phyloP scores from a whole-genome alignment of 176 grass and related monocot genomes.

The Musa schizocarpa region DNA sequence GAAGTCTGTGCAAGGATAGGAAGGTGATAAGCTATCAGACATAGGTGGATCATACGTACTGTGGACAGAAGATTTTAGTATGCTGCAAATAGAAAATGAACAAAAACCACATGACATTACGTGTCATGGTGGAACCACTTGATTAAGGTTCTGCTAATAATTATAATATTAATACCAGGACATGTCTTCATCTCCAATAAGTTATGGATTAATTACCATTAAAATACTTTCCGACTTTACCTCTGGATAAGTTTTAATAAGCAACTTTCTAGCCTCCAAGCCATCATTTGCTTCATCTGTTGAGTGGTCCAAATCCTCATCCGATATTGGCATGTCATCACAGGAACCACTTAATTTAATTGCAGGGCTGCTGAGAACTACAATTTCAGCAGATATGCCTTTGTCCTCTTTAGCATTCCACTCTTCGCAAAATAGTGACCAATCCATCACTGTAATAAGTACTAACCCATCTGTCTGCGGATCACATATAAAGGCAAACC shows the following conservation, averaged over 20 bases:
- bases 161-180: too few species aligned
- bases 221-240: constrained; percentile 28
- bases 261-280: constrained; percentile 28
- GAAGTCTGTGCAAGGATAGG: too few species aligned
- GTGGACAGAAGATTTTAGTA: too few species aligned
- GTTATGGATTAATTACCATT: not conserved
- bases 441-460: constrained; percentile 66
- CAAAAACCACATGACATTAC: too few species aligned
- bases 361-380: constrained; percentile 31
- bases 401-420: constrained; percentile 59
- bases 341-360: constrained; percentile 37
- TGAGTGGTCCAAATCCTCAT: constrained; percentile 27
- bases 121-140: too few species aligned
- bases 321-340: constrained; percentile 21
- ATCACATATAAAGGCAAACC: not conserved
- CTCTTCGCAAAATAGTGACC: constrained; percentile 81
- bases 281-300: constrained; percentile 40
- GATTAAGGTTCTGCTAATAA: too few species aligned
- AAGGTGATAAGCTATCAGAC: too few species aligned
- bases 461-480: constrained; percentile 69
- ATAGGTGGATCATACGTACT: too few species aligned
- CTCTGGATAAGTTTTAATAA: constrained; percentile 55
- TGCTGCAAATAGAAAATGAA: too few species aligned
- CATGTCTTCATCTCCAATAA: too few species aligned
- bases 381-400: constrained; percentile 77